phyloP scores from a whole-genome alignment of 306 rosid genomes.

The Hippophae rhamnoides region DNA sequence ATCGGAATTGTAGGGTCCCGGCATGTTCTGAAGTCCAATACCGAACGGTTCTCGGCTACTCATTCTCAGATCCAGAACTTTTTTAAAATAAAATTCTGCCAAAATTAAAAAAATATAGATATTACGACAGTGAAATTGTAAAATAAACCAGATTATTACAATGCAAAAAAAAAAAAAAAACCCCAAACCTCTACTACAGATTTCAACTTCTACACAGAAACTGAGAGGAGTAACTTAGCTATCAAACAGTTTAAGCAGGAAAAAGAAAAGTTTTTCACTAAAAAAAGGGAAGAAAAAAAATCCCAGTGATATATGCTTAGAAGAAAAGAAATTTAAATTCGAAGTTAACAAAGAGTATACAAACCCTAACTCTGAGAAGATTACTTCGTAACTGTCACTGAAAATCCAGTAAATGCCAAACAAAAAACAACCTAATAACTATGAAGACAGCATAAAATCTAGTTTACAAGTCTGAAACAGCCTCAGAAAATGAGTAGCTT shows the following conservation, averaged over 20 bases:
- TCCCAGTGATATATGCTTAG: neutral
- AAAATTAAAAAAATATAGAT: slow-evolving; percentile 6
- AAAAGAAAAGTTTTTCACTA: neutral
- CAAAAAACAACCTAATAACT: slow-evolving; percentile 17
- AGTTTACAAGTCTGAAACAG: slow-evolving; percentile 2
- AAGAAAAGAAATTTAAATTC: neutral
- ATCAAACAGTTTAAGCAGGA: neutral
- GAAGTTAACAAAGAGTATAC: neutral
- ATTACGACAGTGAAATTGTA: neutral
- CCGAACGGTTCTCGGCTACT: slow-evolving; percentile 38
- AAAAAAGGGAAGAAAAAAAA: neutral
- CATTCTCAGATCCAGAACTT: slow-evolving; percentile 53
- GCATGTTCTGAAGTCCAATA: slow-evolving; percentile 27
- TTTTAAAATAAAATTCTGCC: slow-evolving; percentile 5
- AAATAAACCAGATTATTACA: neutral
- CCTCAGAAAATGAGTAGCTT: neutral
- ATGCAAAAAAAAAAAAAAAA: too few relatives aligned
- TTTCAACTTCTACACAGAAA: too few relatives aligned
- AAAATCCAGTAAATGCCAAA: neutral
- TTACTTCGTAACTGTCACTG: slow-evolving; percentile 1
- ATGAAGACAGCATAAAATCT: slow-evolving; percentile 1
- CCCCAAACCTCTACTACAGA: too few relatives aligned
- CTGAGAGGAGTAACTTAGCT: too few relatives aligned
- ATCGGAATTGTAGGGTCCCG: slow-evolving; percentile 28
- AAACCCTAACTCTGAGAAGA: neutral